Percentiles rank a stretch among this genome's conserved stretches.
These are phyloP conservation scores for Massospora cicadina DNA, from an alignment of 371 early-diverging fungal species.

Conservation along the genomic window DNA sequence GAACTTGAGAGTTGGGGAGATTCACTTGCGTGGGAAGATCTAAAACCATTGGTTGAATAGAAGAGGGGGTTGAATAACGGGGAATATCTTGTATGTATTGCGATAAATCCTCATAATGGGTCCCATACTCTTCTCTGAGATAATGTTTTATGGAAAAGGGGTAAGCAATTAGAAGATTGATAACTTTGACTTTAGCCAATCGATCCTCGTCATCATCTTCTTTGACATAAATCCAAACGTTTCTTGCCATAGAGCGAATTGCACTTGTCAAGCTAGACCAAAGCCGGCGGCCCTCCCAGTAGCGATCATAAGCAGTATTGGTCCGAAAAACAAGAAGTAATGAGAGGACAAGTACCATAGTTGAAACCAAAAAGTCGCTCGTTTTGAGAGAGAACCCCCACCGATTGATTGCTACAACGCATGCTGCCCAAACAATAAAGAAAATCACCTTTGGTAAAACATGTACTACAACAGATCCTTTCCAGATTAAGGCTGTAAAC, in stretches of 20 bases:
- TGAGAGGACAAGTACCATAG: slow-evolving; percentile 36
- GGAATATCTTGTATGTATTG: background rate
- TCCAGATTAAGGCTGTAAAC: slow-evolving; percentile 9
- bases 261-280: slow-evolving; percentile 37
- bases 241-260: slow-evolving; percentile 26
- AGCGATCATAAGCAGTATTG: slow-evolving; percentile 40
- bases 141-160: slow-evolving; percentile 48
- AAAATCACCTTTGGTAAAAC: slow-evolving; percentile 5
- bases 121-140: slow-evolving; percentile 36
- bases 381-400: background rate
- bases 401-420: background rate
- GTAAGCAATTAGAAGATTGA: slow-evolving; percentile 49
- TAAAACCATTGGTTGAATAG: slow-evolving; percentile 4
- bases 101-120: slow-evolving; percentile 14
- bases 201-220: slow-evolving; percentile 28
- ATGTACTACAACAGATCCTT: slow-evolving; percentile 4
- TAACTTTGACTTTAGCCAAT: slow-evolving; percentile 22
- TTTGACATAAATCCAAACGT: slow-evolving; percentile 25
- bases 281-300: slow-evolving; percentile 54
- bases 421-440: background rate
- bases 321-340: slow-evolving; percentile 54
- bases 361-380: slow-evolving; percentile 18
- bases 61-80: slow-evolving; percentile 9
- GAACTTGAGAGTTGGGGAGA: slow-evolving; percentile 12
- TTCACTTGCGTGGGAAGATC: slow-evolving; percentile 15